phyloP scores from a whole-genome alignment of 106 monocot species.

The Acanthochlamys bracteata region DNA sequence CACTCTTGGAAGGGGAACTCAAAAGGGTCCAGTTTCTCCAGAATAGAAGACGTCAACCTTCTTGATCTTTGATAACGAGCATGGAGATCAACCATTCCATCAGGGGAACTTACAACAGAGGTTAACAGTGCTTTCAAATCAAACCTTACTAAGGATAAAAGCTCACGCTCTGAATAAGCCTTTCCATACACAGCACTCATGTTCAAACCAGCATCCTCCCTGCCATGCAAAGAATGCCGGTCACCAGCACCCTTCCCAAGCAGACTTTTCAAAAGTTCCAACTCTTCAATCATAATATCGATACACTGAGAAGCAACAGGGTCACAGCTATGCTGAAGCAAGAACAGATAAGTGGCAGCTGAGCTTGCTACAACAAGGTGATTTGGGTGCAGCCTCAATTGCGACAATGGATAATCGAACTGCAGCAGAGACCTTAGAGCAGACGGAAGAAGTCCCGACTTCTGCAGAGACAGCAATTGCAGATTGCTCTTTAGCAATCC shows the following conservation, averaged over 20 bases:
- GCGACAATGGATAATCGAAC: slow-evolving; percentile 59
- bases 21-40: slow-evolving; percentile 59
- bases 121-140: slow-evolving; percentile 58
- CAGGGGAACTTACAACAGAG: slow-evolving; percentile 12
- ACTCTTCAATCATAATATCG: slow-evolving; percentile 50
- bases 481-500: slow-evolving; percentile 62
- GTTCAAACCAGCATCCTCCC: not conserved
- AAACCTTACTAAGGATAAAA: slow-evolving; percentile 82
- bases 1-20: slow-evolving; percentile 37
- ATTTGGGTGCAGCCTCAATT: slow-evolving; percentile 78
- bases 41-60: slow-evolving; percentile 44
- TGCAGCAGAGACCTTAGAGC: slow-evolving; percentile 46
- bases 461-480: slow-evolving; percentile 68
- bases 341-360: slow-evolving; percentile 64
- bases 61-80: slow-evolving; percentile 21
- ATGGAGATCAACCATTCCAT: slow-evolving; percentile 9
- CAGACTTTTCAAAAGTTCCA: slow-evolving; percentile 48
- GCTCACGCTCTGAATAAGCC: slow-evolving; percentile 38
- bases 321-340: slow-evolving; percentile 54
- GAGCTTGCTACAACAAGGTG: slow-evolving; percentile 54
- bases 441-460: slow-evolving; percentile 48
- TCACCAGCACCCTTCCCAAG: slow-evolving; percentile 19
- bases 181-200: slow-evolving; percentile 6
- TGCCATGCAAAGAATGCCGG: slow-evolving; percentile 9
- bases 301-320: slow-evolving; percentile 50